Percentiles rank a stretch among this genome's conserved stretches.
These are phyloP conservation scores for Backusella parvicylindrica DNA, from an alignment of 192 early-diverging fungal species.

Conservation along the genomic window DNA sequence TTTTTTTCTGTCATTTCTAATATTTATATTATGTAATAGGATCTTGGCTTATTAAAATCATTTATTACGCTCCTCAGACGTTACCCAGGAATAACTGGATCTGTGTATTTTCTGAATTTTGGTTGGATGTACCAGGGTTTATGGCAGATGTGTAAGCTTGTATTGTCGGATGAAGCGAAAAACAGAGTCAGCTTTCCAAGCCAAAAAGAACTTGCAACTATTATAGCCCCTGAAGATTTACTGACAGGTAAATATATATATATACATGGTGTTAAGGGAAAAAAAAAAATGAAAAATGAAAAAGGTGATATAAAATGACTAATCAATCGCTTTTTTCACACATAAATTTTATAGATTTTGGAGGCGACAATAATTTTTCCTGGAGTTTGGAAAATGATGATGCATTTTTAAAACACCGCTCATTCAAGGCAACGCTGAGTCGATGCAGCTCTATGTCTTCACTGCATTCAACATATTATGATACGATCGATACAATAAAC, in stretches of 20 bases:
- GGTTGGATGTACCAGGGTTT: slow-evolving; percentile 43
- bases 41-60: slow-evolving; percentile 5
- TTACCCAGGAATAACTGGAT: slow-evolving; percentile 23
- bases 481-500: background rate
- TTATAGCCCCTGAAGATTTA: slow-evolving; percentile 27
- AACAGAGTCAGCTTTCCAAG: slow-evolving; percentile 31
- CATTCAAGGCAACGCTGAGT: background rate
- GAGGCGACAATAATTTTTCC: slow-evolving; percentile 30
- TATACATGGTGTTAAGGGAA: background rate
- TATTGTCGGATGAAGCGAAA: slow-evolving; percentile 36
- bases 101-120: slow-evolving; percentile 40
- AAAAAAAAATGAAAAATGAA: background rate
- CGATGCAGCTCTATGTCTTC: background rate
- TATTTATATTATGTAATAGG: no score
- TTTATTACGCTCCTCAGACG: slow-evolving; percentile 1
- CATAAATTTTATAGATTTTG: slow-evolving; percentile 20
- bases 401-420: slow-evolving; percentile 14
- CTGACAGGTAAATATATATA: slow-evolving; percentile 23
- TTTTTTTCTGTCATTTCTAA: no score
- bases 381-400: slow-evolving; percentile 24
- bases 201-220: slow-evolving; percentile 15
- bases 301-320: background rate
- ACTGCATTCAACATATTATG: slow-evolving; percentile 7
- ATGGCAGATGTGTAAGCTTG: slow-evolving; percentile 40
- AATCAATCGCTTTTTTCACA: background rate